Evolutionary conservation across 2,329 filamentous ascomycete genomes (phyloP).

Genomic region (Microsporum ferrugineum): DNA sequence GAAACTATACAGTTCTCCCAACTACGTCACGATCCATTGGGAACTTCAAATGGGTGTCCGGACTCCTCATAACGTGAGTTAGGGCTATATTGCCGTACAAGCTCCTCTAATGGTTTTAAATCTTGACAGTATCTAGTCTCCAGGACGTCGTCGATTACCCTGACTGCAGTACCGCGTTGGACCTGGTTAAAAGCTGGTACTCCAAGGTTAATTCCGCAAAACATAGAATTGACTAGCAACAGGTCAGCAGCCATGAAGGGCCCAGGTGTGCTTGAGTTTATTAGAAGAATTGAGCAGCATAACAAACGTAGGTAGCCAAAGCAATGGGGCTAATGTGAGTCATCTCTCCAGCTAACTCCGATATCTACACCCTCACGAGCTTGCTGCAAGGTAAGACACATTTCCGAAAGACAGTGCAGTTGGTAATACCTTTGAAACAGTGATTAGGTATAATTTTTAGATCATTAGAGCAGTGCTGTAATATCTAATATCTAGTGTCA

Average conservation of each 20-base stretch:
- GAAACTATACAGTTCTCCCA: too few species aligned
- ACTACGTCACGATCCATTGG: neutral
- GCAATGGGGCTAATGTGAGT: slow-evolving; percentile 9
- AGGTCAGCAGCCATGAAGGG: neutral
- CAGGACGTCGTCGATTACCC: neutral
- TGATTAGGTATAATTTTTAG: neutral
- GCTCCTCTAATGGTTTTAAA: neutral
- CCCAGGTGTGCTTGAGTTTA: too few species aligned
- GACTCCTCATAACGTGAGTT: neutral
- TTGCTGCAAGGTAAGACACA: neutral
- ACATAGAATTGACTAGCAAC: neutral
- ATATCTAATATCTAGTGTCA: neutral
- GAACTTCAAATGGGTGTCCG: neutral
- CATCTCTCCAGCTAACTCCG: slow-evolving; percentile 5
- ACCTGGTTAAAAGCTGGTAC: neutral
- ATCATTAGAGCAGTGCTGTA: neutral
- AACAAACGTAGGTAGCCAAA: slow-evolving; percentile 6
- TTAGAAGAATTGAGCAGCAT: neutral
- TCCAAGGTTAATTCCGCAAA: neutral
- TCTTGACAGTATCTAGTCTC: neutral
- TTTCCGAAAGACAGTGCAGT: slow-evolving; percentile 3
- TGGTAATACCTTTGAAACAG: neutral
- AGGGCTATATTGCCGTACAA: neutral
- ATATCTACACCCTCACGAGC: neutral
- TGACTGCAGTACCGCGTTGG: neutral